Evolutionary conservation across 2,329 filamentous ascomycete genomes (phyloP), one percentile per base, ranked within the genome.

Genomic region (Talaromyces sp.): DNA sequence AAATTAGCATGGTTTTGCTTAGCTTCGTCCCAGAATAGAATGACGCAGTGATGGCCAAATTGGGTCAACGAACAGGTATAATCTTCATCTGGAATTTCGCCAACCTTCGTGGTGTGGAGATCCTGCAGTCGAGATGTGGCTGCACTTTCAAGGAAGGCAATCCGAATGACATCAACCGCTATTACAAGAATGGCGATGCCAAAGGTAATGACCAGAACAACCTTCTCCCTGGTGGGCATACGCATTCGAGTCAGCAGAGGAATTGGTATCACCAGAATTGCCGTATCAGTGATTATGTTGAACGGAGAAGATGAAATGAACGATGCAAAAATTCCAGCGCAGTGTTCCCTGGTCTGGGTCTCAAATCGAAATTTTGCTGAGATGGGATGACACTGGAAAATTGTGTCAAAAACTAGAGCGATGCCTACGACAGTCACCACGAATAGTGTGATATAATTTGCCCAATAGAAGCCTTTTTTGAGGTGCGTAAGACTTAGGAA

Each of bases 211-310:
- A 57, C 41, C 37, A 63, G 45, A 35, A 63, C 57, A 19, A 57
- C 1, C 27, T 27, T 97, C 74, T 97, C 93, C 66, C 92, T 90
- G 65, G 82, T 86, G 0, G 93, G 93, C 10, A 98, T 79, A 56
- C 88, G 88, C 90, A 97, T 96, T 63, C 89, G 85, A 0, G 93
- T 95, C 19, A 97, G 81, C 7, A 97, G 90, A 1, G 93, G 93
- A 72, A 97, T 92, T 0, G 94, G 93, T 10, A 97, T 81, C 47
- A 94, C 89, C 27, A 98, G 82, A 60, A 97, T 92, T 47, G 91
- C 91, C 62, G 97, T 82, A 73, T 97, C 93, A 24, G 93, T 96
- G 67, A 95, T 89, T 70, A 97, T 91, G 78, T 97, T 97, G 73
- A 97, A 87, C 0, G 94, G 93, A 0, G 93, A 90, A 5, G 93